Conservation (phyloP, 768 basidiomycete genomes). For the Artomyces pyxidatus region DNA sequence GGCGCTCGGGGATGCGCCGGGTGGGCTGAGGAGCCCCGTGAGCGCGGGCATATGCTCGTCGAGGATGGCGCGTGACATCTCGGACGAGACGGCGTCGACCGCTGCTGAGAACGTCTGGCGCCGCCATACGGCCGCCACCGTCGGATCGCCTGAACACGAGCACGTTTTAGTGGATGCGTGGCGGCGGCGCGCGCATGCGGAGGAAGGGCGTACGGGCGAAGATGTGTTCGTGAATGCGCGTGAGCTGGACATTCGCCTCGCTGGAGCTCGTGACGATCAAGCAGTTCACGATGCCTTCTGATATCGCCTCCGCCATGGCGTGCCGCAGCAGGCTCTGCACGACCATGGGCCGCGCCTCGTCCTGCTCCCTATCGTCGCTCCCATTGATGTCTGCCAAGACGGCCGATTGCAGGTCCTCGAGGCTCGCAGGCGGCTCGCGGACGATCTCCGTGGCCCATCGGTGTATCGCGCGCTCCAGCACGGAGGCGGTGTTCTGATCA, state of each 20-base stretch:
- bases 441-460: constrained; percentile 80
- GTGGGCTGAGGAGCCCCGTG: constrained; percentile 38
- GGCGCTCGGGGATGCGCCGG: constrained; percentile 19
- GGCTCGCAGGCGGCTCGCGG: constrained; percentile 43
- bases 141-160: constrained; percentile 58
- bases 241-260: constrained; percentile 78
- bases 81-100: constrained; percentile 66
- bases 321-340: constrained; percentile 77
- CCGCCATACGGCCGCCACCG: constrained; percentile 86
- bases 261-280: constrained; percentile 79
- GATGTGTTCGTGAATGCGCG: constrained; percentile 82
- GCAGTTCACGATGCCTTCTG: constrained; percentile 76
- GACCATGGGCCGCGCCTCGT: constrained; percentile 47
- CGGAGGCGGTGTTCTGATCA: constrained; percentile 67
- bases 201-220: constrained; percentile 58
- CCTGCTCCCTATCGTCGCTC: constrained; percentile 29
- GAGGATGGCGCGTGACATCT: constrained; percentile 61
- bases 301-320: constrained; percentile 67
- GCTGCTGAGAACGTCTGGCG: constrained; percentile 86
- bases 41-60: constrained; percentile 65
- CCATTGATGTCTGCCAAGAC: constrained; percentile 52
- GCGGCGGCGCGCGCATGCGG: not conserved
- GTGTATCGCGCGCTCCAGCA: constrained; percentile 76
- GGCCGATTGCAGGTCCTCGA: constrained; percentile 48
- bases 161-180: not conserved